Base-by-base conservation (phyloP, 352 stramenopile genomes). In the Phytopythium delawarense region DNA sequence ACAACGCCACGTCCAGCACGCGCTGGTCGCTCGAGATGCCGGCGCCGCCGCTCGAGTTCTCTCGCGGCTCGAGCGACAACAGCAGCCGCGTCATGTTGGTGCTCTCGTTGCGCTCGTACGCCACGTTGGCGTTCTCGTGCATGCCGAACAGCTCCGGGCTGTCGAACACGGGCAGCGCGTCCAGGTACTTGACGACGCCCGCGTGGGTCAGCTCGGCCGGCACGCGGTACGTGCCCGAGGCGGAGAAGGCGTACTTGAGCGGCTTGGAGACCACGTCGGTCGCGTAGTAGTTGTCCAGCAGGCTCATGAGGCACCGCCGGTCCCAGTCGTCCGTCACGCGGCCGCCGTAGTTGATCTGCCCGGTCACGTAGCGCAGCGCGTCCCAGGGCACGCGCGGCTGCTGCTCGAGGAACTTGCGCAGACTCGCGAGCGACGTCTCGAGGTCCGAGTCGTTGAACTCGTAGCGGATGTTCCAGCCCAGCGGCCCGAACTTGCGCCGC, bases 251-350 rank as follows among this genome's bases (percentile, higher is more conserved):
- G 61, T 98, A 97, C 8, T 68, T 76, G 3, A 40, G 21, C 11
- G 37, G 39, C 16, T 85, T 66, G 0, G 63, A 48, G n/a, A 98
- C 77, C 6, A 98, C 78, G 0, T 89, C 66, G 0, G 85, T 75
- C 12, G 87, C 96, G 67, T 97, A 96, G 65, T 96, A 98, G 52
- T 95, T 96, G 63, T 82, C 79, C 13, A 98, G 81, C 50, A 98
- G 96, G 50, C 81, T 97, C 69, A 96, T 97, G 28, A 98, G 69
- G 67, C 91, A 97, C 5, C 94, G 78, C 13, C 95, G 77, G 64
- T 98, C 94, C 94, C 91, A 98, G 74, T 98, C 94, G 66, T 98
- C 94, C 3, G 94, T 98, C 13, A 98, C 94, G n/a, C 94, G 84
- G 9, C 94, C 94, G 23, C 94, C 94, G 59, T 98, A 98, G 75